These are phyloP conservation scores for Leccinum sublutescens DNA, from an alignment of 768 basidiomycete species.

Conservation along the genomic window DNA sequence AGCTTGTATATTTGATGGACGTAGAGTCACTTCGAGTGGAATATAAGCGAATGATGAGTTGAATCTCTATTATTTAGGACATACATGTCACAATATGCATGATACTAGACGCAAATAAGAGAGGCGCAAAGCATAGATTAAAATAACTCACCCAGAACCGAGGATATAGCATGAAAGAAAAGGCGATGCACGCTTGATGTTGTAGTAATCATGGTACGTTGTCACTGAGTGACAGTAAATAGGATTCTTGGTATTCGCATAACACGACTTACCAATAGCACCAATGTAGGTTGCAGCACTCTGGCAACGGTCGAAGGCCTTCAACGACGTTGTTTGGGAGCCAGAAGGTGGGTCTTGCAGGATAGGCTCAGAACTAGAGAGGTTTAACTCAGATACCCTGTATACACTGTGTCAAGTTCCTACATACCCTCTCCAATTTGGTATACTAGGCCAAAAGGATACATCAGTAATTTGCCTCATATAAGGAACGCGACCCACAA, in stretches of 20 bases:
- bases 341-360: constrained; percentile 40
- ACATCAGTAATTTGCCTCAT: constrained; percentile 9
- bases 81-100: constrained; percentile 76
- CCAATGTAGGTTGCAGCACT: constrained; percentile 71
- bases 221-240: constrained; percentile 39
- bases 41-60: constrained; percentile 9
- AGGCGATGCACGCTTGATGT: constrained; percentile 57
- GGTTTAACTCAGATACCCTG: constrained; percentile 1
- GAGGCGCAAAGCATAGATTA: background rate
- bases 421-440: constrained; percentile 72
- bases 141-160: constrained; percentile 59
- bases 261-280: constrained; percentile 49
- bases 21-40: constrained; percentile 55
- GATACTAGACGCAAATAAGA: constrained; percentile 44
- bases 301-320: constrained; percentile 75
- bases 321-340: constrained; percentile 47
- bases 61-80: constrained; percentile 22
- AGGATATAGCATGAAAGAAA: constrained; percentile 70
- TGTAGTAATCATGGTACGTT: constrained; percentile 58
- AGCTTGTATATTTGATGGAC: constrained; percentile 70
- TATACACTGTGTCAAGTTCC: background rate
- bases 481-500: constrained; percentile 54
- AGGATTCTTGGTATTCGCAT: background rate
- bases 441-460: constrained; percentile 47
- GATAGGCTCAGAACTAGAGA: constrained; percentile 41